Evolutionary conservation across 164 flowering plant species (phyloP), one percentile per base, ranked within the genome.

Genomic region (Chimonanthus salicifolius): DNA sequence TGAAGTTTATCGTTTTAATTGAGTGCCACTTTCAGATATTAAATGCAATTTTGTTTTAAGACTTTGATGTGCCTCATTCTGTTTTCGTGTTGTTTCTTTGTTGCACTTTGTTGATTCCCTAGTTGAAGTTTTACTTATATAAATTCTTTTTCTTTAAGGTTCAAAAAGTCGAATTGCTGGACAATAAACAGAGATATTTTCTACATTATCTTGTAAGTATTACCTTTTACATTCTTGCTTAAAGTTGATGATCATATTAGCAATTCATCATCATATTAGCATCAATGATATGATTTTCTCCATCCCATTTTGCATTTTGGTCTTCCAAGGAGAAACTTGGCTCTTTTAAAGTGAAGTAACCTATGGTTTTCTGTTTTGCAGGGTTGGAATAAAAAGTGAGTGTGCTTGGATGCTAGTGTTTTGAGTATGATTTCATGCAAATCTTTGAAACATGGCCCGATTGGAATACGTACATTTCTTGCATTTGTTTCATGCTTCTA

Each of bases 191-290:
- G 88, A 91, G 80, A 85, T 94, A 91, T 78, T 92, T 84, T 74
- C 92, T 94, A 71, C 98, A 94, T 78, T 94, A 94, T 82, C 98
- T 91, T 74, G 98, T 94, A 84, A 87, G 98, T 82, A 45, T 63
- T n/a, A 67, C 16, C 16, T 65, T 13, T 8, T 18, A 3, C 16
- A 13, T 7, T 44, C 68, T 65, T 43, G 5, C 48, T 43, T 66
- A 33, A 44, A 33, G 5, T 44, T 13, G 68, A 13, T 33, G 33
- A 33, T 33, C 33, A 33, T 44, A 45, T 45, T 13, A 8, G 68
- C 11, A 4, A 43, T 8, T 66, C 15, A 66, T 66, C 6, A 5
- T 66, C 6, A 13, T 45, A 11, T 66, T 54, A 49, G 62, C 8
- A 2, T 64, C 60, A 13, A 54, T 54, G 16, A 54, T 11, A 54